Base-by-base conservation (phyloP, 176 grass and related monocot genomes). In the Ampelocalamus luodianensis region DNA sequence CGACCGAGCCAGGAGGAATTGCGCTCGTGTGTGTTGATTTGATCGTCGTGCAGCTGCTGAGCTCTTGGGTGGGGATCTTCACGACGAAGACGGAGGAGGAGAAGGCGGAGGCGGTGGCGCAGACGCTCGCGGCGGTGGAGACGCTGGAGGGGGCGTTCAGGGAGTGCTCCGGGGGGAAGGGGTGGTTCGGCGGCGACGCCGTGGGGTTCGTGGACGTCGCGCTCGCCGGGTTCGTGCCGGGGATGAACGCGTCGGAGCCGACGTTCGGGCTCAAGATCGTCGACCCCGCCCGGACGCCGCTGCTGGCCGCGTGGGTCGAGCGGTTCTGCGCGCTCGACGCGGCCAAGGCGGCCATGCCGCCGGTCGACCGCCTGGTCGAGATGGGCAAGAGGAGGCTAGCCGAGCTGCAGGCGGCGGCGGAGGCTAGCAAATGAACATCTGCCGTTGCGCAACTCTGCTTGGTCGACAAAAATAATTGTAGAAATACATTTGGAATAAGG, bases 181-280 rank as follows among this genome's bases (percentile, higher is more conserved):
- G n/a, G 51, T 91, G 84, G 76, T 96, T 96, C 44, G 83, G 80
- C 22, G 89, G 94, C 23, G 81, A 86, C 10, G 17, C 23, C 27
- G 75, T 90, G 10, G 94, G 89, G 26, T 81, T 83, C 39, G 39
- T 93, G 17, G 94, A 93, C 76, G 32, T 96, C 36, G 59, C 72
- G 10, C 75, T 93, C 2, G 91, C 79, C 24, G 94, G 89, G 26
- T 83, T 83, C 39, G 39, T 93, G 17, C 64, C 80, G 15, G 80
- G 54, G 85, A 85, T 93, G 2, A 68, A 48, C 60, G 59, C 75
- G 34, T 67, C 77, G 1, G 91, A 91, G 77, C 83, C 77, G 42
- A 74, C 86, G 8, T 45, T 39, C 0, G 81, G 61, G 17, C 11
- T 89, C 14, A 70, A 56, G 54, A 22, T 93, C 43, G 2, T 90